A percentile compares a stretch with the other conserved stretches of the same genome.
phyloP scores from a whole-genome alignment of 345 rosid genomes.

The Isatis tinctoria region DNA sequence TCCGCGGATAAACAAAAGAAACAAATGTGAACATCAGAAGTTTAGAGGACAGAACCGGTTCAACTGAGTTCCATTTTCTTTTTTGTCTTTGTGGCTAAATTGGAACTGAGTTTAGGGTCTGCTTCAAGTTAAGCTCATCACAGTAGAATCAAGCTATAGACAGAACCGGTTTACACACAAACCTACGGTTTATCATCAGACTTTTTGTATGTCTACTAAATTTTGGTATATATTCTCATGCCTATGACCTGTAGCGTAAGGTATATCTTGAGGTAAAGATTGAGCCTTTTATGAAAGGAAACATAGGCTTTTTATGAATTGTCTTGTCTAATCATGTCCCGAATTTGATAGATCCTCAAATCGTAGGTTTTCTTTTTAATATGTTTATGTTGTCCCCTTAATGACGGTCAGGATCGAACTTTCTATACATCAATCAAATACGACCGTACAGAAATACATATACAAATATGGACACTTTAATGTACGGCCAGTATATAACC shows the following conservation, averaged over 20 bases:
- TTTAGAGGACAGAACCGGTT: not conserved
- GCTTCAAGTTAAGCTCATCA: not conserved
- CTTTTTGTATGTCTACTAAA: not conserved
- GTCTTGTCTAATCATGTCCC: not conserved
- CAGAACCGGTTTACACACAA: constrained; percentile 1
- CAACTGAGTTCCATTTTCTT: not conserved
- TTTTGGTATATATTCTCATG: constrained; percentile 1
- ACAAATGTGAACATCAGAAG: constrained; percentile 30
- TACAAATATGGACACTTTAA: not conserved
- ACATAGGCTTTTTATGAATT: too few species aligned
- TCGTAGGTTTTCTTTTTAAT: not conserved
- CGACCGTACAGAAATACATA: not conserved
- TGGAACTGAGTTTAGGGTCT: constrained; percentile 1
- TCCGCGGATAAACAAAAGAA: constrained; percentile 44
- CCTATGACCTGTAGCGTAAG: not conserved
- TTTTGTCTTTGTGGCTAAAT: not conserved
- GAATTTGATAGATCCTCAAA: not conserved
- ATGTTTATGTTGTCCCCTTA: not conserved
- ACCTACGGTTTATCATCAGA: not conserved
- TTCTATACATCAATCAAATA: not conserved
- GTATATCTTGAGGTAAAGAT: not conserved
- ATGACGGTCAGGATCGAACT: not conserved
- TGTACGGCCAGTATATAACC: not conserved
- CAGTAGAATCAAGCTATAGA: not conserved
- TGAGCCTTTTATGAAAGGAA: not conserved